These are phyloP conservation scores for Chlamydomonas asymmetrica DNA, from an alignment of 139 green algal genomes.

Conservation along the genomic window DNA sequence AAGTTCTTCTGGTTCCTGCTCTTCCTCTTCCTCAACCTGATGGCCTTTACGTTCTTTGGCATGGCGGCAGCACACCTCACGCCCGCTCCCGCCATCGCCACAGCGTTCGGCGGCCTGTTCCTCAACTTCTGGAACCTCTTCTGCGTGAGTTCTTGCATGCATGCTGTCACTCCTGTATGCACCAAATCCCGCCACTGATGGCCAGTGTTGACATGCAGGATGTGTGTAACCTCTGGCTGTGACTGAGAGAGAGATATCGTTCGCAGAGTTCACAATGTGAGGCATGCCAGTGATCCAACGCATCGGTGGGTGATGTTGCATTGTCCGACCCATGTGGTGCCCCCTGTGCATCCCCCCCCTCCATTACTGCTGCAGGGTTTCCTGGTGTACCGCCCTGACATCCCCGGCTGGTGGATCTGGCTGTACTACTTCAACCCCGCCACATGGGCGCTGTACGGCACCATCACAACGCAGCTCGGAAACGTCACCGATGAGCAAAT, in stretches of 20 bases:
- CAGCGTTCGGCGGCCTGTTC: background rate
- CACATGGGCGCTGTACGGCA: constrained; percentile 20
- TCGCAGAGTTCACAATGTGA: no score
- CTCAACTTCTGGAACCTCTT: constrained; percentile 1
- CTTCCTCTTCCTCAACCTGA: constrained; percentile 21
- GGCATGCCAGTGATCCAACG: no score
- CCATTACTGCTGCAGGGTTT: no score
- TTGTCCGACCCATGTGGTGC: no score
- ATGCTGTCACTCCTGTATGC: no score
- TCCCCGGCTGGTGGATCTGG: constrained; percentile 12
- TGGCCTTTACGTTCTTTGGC: constrained; percentile 28
- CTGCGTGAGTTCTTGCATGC: no score
- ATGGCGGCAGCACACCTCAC: background rate
- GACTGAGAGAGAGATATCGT: no score
- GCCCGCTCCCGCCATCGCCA: constrained; percentile 7
- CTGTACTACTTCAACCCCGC: constrained; percentile 25
- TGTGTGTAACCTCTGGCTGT: no score
- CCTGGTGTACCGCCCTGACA: background rate
- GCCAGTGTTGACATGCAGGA: no score
- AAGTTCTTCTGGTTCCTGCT: constrained; percentile 35
- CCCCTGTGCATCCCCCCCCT: no score
- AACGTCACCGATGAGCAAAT: constrained; percentile 16
- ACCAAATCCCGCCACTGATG: no score
- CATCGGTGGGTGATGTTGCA: no score
- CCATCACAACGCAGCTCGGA: constrained; percentile 23